Base-by-base conservation (phyloP, 257 asterid species). In the Nicotiana tomentosiformis region DNA sequence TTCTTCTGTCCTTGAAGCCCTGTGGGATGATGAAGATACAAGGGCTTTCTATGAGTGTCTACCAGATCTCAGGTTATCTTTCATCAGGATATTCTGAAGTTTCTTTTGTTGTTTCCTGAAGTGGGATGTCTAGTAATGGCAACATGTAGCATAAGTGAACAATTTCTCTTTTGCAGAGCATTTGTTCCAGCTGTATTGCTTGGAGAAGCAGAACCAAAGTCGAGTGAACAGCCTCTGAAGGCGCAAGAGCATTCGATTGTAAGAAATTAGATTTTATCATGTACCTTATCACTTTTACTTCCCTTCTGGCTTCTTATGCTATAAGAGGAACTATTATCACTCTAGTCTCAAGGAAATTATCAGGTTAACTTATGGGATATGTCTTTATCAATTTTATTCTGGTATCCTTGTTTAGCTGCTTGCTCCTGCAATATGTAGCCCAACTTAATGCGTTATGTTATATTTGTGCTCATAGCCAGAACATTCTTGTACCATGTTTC, bases 11-110 rank as follows among this genome's bases (percentile, higher is more conserved):
- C 87, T 86, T 81, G 99, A 96, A 86, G 94, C 98, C 66, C 87
- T 96, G 49, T 96, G 99, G 99, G 99, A 96, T 82, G 99, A 96
- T 83, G 99, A 96, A 84, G 99, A 96, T 91, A 96, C 99, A 16
- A 91, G 91, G 90, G 89, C 98, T 88, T 96, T 96, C 93, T 96
- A 96, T 2, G 98, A 96, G 88, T 87, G 93, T 92, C 93, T 96
- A 66, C 98, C 98, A 12, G 99, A 96, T 89, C 97, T 96, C 82
- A 94, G 99, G 99, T 94, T 68, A 65, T n/a, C 30, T 66, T 68
- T 39, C 60, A 15, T 39, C 33, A 43, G 58, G 82, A 83, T 84
- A 58, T 77, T 77, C 77, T 51, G 15, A 18, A 82, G 77, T 82
- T 77, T 68, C 20, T 84, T 87, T 46, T 74, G 66, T 51, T 86